Conservation (phyloP, 108 stramenopile genomes). For the Cyclotella choctawhatcheeana region DNA sequence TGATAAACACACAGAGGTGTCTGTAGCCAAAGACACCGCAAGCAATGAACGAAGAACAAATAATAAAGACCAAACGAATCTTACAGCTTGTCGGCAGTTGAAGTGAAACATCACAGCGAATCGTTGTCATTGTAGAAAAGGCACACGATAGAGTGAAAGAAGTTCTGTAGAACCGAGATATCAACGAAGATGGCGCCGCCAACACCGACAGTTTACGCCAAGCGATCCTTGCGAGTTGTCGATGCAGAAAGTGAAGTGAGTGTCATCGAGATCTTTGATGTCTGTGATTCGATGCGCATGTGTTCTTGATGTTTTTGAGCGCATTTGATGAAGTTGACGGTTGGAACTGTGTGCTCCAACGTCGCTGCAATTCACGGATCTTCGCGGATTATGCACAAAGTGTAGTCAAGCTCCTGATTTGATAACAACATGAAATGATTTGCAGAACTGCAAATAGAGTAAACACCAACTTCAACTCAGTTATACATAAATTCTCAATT, state of each 20-base stretch:
- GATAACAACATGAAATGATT: no score
- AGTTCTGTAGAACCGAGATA: not conserved
- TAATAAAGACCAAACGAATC: not conserved
- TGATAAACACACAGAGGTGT: no score
- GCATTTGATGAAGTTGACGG: constrained; percentile 2
- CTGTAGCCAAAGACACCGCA: no score
- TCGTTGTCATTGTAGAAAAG: no score
- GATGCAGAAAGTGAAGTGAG: constrained; percentile 47
- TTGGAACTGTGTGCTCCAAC: no score
- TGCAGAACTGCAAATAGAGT: no score
- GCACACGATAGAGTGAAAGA: not conserved
- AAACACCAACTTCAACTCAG: no score
- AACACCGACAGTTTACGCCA: constrained; percentile 9
- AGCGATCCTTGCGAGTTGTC: constrained; percentile 38
- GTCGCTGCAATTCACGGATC: no score
- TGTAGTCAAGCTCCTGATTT: no score
- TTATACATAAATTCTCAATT: no score
- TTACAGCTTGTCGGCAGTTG: constrained; percentile 3
- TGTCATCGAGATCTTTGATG: constrained; percentile 1
- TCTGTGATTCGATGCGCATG: not conserved
- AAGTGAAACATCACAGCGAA: constrained; percentile 11
- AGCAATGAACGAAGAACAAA: not conserved
- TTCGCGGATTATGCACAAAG: no score
- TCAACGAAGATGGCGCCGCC: not conserved
- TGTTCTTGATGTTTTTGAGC: no score